Evolutionary conservation across 2,329 filamentous ascomycete species (phyloP).

Genomic region (Aspergillus jensenii): DNA sequence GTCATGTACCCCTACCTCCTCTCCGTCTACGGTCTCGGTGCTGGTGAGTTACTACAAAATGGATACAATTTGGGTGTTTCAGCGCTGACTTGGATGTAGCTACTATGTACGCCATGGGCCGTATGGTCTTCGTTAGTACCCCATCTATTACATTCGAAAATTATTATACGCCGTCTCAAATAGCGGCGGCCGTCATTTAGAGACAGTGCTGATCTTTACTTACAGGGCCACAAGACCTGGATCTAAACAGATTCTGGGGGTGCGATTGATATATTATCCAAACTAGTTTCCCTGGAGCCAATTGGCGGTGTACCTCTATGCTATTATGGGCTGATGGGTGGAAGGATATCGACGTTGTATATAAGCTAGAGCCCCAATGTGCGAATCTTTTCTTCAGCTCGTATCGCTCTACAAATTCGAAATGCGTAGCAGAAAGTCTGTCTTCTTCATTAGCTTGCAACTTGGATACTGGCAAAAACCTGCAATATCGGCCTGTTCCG

Average conservation of each 20-base stretch:
- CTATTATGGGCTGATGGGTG: conserved; percentile 26
- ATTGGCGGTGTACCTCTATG: conserved; percentile 39
- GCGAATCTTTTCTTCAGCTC: conserved; percentile 24
- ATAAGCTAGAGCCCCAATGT: conserved; percentile 37
- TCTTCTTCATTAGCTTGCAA: background rate
- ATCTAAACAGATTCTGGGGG: conserved; percentile 32
- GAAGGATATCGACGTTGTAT: conserved; percentile 36
- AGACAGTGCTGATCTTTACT: conserved; percentile 18
- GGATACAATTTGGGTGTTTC: background rate
- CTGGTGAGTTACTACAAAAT: conserved; percentile 41
- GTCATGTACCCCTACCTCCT: conserved; percentile 63
- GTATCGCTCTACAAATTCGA: conserved; percentile 10
- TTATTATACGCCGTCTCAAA: background rate
- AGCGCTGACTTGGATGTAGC: conserved; percentile 24
- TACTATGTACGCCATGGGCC: conserved; percentile 45
- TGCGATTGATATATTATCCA: conserved; percentile 2
- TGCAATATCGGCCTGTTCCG: no score
- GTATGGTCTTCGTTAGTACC: conserved; percentile 44
- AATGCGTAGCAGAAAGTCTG: background rate
- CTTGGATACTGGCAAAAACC: no score
- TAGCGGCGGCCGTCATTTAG: background rate
- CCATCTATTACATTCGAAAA: background rate
- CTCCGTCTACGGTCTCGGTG: conserved; percentile 49
- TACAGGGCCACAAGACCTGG: conserved; percentile 65
- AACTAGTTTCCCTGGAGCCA: conserved; percentile 19